Base-by-base conservation (phyloP, 306 rosid species). In the Notholithocarpus densiflorus region DNA sequence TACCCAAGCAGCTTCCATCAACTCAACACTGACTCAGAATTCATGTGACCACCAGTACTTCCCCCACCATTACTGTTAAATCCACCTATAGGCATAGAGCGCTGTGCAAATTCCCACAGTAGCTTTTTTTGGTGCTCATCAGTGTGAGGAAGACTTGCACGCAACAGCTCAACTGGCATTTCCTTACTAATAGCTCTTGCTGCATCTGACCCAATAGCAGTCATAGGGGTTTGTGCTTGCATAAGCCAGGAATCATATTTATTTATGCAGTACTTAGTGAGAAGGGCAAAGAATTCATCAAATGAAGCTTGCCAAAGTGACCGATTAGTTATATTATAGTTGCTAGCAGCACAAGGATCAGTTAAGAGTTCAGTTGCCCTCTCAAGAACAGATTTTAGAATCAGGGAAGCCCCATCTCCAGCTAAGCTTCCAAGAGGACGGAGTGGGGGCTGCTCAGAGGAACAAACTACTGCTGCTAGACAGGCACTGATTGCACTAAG, bases 301-400 rank as follows among this genome's bases (percentile, higher is more conserved):
- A 96, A 96, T 71, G 99, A 93, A 56, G 97, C 99, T 85, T 96
- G 99, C 99, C 99, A 96, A 31, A 90, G 94, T 27, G 88, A 79
- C 51, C 96, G 93, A 81, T 90, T 88, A 37, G 84, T 76, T 64
- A 90, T 84, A 79, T 87, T 89, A 57, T 83, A 91, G 87, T 87
- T 90, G 87, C 86, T 84, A 54, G 93, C 94, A 83, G 92, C 93
- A 77, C 81, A 90, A 78, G 89, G 94, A 80, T 92, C 91, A 4
- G 93, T 96, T 73, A 96, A 82, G 75, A 93, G 89, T 60, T 88
- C 94, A n/a, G 99, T 93, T 18, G 98, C 98, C 86, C 92, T 90
- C 80, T 91, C 98, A 21, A 96, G 99, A 72, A 87, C 91, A 32
- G 99, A 90, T 73, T 85, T 92, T 40, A 96, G 81, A 86, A 96